Evolutionary conservation across 2,329 filamentous ascomycete genomes (phyloP).

Genomic region (Scedosporium aurantiacum): DNA sequence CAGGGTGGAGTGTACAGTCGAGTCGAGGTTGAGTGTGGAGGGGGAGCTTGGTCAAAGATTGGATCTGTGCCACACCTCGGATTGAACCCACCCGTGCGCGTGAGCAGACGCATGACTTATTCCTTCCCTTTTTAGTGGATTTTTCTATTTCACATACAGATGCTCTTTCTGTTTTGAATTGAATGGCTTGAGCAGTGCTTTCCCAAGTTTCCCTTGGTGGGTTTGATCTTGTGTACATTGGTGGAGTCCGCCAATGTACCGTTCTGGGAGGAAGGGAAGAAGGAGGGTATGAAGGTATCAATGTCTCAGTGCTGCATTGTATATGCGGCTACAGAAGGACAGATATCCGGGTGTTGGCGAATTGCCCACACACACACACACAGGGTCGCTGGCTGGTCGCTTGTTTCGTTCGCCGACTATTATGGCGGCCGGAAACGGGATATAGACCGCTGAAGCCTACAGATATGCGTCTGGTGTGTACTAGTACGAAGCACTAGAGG

Average conservation of each 20-base stretch:
- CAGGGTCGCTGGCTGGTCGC: neutral
- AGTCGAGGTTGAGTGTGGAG: neutral
- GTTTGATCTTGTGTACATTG: neutral
- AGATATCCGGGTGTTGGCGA: neutral
- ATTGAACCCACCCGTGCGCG: neutral
- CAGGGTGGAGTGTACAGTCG: slow-evolving; percentile 1
- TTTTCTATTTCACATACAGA: neutral
- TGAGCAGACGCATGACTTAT: slow-evolving; percentile 5
- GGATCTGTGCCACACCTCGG: neutral
- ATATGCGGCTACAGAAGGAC: neutral
- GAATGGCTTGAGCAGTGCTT: neutral
- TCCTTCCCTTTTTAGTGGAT: neutral
- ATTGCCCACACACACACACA: no score
- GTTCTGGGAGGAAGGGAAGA: neutral
- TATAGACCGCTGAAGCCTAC: neutral
- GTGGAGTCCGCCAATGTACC: neutral
- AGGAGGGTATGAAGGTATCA: neutral
- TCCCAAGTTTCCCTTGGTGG: neutral
- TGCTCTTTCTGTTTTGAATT: neutral
- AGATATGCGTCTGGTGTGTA: no score
- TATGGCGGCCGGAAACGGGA: neutral
- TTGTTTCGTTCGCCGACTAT: neutral
- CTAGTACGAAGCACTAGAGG: no score
- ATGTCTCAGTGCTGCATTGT: neutral
- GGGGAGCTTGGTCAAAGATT: slow-evolving; percentile 2